Evolutionary conservation across 257 asterid genomes (phyloP).

Genomic region (Salvia miltiorrhiza): DNA sequence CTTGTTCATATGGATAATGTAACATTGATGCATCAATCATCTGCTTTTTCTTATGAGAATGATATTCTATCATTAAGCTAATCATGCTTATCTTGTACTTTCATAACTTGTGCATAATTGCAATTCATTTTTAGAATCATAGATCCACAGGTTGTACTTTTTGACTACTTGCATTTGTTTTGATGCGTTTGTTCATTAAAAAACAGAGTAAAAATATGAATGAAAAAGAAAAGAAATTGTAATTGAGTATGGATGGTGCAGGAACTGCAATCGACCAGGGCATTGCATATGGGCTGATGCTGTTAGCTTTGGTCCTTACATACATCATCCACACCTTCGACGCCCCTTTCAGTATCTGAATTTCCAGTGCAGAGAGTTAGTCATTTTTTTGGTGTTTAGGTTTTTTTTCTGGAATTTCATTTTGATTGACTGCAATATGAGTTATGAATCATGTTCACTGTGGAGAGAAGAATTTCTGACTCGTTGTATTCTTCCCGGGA

Average conservation of each 20-base stretch:
- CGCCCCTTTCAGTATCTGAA: conserved; percentile 39
- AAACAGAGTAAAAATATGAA: background rate
- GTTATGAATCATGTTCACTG: background rate
- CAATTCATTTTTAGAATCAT: background rate
- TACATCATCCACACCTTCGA: conserved; percentile 65
- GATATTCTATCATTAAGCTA: background rate
- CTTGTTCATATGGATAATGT: background rate
- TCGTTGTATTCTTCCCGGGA: conserved; percentile 5
- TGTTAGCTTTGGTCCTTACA: conserved; percentile 68
- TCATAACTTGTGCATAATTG: background rate
- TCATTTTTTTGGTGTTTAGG: conserved; percentile 10
- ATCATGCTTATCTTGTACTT: background rate
- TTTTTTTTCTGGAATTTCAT: background rate
- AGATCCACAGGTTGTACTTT: background rate
- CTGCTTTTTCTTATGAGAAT: background rate
- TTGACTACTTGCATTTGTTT: background rate
- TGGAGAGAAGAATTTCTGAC: background rate
- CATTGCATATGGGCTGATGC: conserved; percentile 61
- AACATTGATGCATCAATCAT: background rate
- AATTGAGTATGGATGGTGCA: background rate
- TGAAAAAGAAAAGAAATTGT: too few relatives aligned
- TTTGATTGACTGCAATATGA: conserved; percentile 13
- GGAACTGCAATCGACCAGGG: conserved; percentile 81
- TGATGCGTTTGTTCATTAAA: background rate
- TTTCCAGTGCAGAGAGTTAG: conserved; percentile 10